Evolutionary conservation across 345 rosid genomes (phyloP), one percentile per base, ranked within the genome.

Genomic region (Sonneratia alba): DNA sequence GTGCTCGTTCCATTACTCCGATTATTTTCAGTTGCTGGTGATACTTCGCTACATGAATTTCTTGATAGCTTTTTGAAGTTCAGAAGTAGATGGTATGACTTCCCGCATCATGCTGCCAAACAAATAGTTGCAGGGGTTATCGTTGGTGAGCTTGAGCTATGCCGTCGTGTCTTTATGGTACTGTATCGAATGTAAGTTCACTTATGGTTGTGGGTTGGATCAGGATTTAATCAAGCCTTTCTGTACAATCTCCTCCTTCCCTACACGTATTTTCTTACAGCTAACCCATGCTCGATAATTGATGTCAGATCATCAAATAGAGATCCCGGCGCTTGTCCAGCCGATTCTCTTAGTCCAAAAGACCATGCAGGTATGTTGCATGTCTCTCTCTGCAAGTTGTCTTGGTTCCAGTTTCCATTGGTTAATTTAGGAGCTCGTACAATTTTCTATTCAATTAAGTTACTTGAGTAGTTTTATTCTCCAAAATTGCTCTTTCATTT

Each of bases 41-140:
- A 94, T 74, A 71, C 78, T 70, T 91, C 96, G 3, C 85, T 94
- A 87, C 95, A 80, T 66, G 85, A 79, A 70, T 90, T 90, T 83
- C 77, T 94, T 82, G 93, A 88, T 78, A 84, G 88, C 82, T 94
- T 94, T 82, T 72, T 94, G 48, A 83, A 88, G 36, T 91, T 79
- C 83, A 86, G 97, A 77, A 87, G 88, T 82, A 90, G 97, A 71
- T 94, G 98, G 98, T 94, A 88, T 73, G 98, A 94, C 85, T 92
- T 91, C 61, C 96, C 96, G 45, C 83, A 87, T 76, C 98, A 85
- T 71, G 91, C 96, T 72, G 89, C 82, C 74, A 94, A 90, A 77
- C 91, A 91, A 55, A 85, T 86, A 8, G 89, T 90, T 65, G 97
- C 98, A 3, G 97, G 97, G 43, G 86, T 94, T 4, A 81, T 94